Base-by-base conservation (phyloP, 768 basidiomycete genomes). In the Boletus sp. region DNA sequence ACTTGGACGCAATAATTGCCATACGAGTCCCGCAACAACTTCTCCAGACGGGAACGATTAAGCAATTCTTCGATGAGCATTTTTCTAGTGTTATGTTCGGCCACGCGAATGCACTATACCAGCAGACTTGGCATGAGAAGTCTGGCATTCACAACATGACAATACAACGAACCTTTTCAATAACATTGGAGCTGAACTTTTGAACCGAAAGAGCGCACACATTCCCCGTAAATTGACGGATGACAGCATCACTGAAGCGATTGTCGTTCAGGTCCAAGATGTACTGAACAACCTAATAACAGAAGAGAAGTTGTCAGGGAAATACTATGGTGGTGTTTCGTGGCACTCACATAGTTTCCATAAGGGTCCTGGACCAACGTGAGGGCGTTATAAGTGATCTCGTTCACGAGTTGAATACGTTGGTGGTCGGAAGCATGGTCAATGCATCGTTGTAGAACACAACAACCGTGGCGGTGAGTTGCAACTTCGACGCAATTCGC, bases 401-500 rank as follows among this genome's bases (percentile, higher is more conserved):
- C 97, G 56, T 93, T 95, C 52, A 99, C 97, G 37, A 99, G 83
- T 73, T 98, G 97, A 53, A 95, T 79, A 40, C 96, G 87, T 68
- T 99, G 97, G 53, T 87, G 83, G 61, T 98, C 94, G 5, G 94
- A 94, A 0, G 97, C 97, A 65, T 99, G 97, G 67, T 99, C 97
- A 64, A 99, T 91, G 73, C 95, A 98, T 56, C 97, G 84, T 72
- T 99, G 97, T 41, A 99, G 78, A 50, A 99, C 97, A 71, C 97
- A 99, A 73, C 97, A 98, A 15, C 97, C 97, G 66, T 99, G 97
- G 58, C 93, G 89, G 67, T 96, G 93, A 42, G 93, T 96, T 15
- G 97, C 97, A 58, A 99, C 97, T 74, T 99, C 97, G 50, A 99
- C 93, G 65, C 97, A 97, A 74, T 98, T 98, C 33, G 93, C 91